Conservation (phyloP, 768 basidiomycete genomes). For the Tricholoma hemisulphureum region DNA sequence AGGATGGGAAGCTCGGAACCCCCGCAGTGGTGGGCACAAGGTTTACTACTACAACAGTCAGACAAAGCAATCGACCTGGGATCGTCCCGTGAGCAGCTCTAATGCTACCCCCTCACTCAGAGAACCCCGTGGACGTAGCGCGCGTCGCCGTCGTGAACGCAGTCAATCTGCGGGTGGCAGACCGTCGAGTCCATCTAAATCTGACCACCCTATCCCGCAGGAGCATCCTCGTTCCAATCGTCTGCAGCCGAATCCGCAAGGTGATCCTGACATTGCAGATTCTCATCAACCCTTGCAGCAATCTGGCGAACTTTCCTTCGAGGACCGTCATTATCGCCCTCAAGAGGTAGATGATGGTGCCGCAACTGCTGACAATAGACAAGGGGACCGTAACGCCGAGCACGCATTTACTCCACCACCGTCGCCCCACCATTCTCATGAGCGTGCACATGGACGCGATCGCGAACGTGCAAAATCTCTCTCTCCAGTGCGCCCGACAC, state of each 20-base stretch:
- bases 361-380: constrained; percentile 25
- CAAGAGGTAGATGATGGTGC: constrained; percentile 23
- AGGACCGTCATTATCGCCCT: constrained; percentile 69
- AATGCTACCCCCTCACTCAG: constrained; percentile 22
- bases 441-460: constrained; percentile 16
- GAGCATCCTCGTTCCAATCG: constrained; percentile 19
- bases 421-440: constrained; percentile 27
- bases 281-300: constrained; percentile 13
- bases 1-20: constrained; percentile 59
- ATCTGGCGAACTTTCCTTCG: constrained; percentile 42
- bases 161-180: constrained; percentile 25
- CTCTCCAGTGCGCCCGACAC: constrained; percentile 20
- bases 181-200: constrained; percentile 22
- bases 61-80: constrained; percentile 61
- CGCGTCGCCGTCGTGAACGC: constrained; percentile 25
- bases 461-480: constrained; percentile 30
- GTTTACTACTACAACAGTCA: constrained; percentile 58
- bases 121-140: constrained; percentile 22
- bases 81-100: constrained; percentile 40
- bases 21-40: constrained; percentile 45
- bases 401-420: constrained; percentile 22
- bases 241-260: constrained; percentile 10
- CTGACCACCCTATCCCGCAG: constrained; percentile 32
- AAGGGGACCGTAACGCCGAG: constrained; percentile 15
- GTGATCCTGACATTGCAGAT: constrained; percentile 18